Conservation (phyloP, 441 rosid genomes). For the Pelargonium citronellum region DNA sequence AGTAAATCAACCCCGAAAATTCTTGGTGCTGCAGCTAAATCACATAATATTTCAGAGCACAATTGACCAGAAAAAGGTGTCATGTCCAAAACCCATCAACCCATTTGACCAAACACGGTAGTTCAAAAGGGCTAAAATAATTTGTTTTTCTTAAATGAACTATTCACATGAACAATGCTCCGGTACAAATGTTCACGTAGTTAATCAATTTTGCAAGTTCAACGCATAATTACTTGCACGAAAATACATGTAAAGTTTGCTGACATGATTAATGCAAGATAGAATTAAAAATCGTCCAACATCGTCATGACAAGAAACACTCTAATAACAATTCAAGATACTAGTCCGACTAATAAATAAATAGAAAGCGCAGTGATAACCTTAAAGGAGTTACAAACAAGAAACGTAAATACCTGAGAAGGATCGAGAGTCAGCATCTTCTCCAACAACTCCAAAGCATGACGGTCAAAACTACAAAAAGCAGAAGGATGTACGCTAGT, state of each 20-base stretch:
- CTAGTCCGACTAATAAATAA: not conserved
- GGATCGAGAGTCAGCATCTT: constrained; percentile 93
- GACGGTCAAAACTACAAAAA: constrained; percentile 61
- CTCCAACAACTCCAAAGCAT: constrained; percentile 89
- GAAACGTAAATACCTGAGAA: constrained; percentile 43
- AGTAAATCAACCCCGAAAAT: too few species aligned
- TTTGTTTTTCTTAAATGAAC: too few species aligned
- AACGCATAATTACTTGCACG: not conserved
- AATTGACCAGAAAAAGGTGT: too few species aligned
- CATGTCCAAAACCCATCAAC: too few species aligned
- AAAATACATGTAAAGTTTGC: not conserved
- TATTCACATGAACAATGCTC: too few species aligned
- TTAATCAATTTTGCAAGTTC: not conserved
- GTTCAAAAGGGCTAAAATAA: too few species aligned
- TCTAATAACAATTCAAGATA: not conserved
- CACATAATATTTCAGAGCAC: not conserved
- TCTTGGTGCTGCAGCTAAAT: not conserved
- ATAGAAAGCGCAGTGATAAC: not conserved
- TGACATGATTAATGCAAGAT: not conserved
- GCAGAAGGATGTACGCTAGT: constrained; percentile 4
- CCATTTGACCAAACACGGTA: too few species aligned
- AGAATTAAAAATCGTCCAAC: too few species aligned
- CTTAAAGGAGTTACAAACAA: not conserved
- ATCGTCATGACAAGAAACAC: not conserved
- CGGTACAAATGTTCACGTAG: too few species aligned